A percentile compares a stretch with the other conserved stretches of the same genome.
These are phyloP conservation scores for Trichosporon faecale DNA, from an alignment of 1,284 basidiomycete species.

Conservation along the genomic window DNA sequence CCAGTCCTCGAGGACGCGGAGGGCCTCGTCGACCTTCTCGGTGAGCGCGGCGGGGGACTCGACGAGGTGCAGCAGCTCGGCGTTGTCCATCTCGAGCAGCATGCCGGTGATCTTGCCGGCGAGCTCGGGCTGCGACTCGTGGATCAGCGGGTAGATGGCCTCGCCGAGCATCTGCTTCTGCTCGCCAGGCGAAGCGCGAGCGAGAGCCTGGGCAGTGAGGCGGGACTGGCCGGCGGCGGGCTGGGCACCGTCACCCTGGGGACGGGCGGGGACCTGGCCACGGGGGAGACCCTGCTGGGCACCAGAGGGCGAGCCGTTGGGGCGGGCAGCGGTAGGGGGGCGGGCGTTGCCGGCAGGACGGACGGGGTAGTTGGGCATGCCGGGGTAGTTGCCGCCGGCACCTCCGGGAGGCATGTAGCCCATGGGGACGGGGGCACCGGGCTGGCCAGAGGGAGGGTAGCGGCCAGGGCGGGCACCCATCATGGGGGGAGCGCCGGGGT, in stretches of 20 bases:
- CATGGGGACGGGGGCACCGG: constrained; percentile 43
- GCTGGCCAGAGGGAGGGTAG: constrained; percentile 68
- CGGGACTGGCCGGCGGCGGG: constrained; percentile 32
- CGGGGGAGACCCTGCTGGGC: constrained; percentile 51
- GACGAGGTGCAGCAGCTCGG: constrained; percentile 79
- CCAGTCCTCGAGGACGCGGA: constrained; percentile 53
- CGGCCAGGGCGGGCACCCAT: constrained; percentile 69
- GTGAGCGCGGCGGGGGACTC: constrained; percentile 75
- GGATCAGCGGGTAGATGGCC: constrained; percentile 84
- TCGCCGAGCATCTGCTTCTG: constrained; percentile 98
- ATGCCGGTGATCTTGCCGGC: constrained; percentile 97
- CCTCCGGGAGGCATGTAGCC: constrained; percentile 55
- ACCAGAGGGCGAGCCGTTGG: constrained; percentile 51
- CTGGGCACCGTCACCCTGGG: constrained; percentile 56
- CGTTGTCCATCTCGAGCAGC: constrained; percentile 96
- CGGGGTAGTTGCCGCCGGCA: constrained; percentile 59
- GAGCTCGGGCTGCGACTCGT: constrained; percentile 71
- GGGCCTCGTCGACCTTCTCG: constrained; percentile 83
- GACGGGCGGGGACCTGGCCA: constrained; percentile 44
- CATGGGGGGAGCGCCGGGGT: constrained; percentile 69
- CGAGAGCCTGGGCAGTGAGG: constrained; percentile 60
- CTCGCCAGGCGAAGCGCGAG: constrained; percentile 73
- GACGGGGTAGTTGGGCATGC: constrained; percentile 45
- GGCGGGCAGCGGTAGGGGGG: constrained; percentile 53
- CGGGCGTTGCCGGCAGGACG: constrained; percentile 40